Evolutionary conservation across 2,329 filamentous ascomycete species (phyloP), one percentile per base, ranked within the genome.

Genomic region (Amylocarpus encephaloides): DNA sequence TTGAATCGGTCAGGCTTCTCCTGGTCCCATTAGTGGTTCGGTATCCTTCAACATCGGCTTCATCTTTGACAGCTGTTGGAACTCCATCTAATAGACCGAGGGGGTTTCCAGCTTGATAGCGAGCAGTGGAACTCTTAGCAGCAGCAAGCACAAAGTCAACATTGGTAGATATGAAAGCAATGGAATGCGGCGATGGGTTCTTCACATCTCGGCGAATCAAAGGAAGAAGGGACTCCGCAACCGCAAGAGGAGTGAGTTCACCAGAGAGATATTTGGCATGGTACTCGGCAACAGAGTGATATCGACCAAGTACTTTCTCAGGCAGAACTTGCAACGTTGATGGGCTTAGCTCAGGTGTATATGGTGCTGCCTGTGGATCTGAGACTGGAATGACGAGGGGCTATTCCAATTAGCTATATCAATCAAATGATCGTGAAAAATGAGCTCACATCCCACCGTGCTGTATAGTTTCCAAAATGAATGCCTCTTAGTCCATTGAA

Each of bases 1-100:
- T 66, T 89, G 87, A 85, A 90, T 93, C 45, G 77, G 84, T 52
- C 83, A 79, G 71, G 88, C 91, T 16, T 84, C 89, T 49, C 91
- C 7, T 26, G 22, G 22, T 26, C 7, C 71, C 46, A 89, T 76
- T 72, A 10, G 74, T 83, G 36, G 79, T 84, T 39, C 74, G 73
- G 65, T 92, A 90, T 1, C 86, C 87, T n/a, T 80, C 78, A 19
- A 92, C 68, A 63, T 89, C 77, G 13, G 84, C 76, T 62, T 95
- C 88, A 63, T 94, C 89, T 69, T 95, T 95, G 60, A 93, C 79
- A 0, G 84, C 86, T 43, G 94, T 78, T 0, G 89, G 90, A 1
- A 95, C 80, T 11, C 90, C 90, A 61, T 95, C 90, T 6, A 95
- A 71, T 5, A 87, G 70, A 11, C 87, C 76, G 13, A 89, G 67